Conservation (phyloP, 352 stramenopile genomes). For the Pythium monospermum region DNA sequence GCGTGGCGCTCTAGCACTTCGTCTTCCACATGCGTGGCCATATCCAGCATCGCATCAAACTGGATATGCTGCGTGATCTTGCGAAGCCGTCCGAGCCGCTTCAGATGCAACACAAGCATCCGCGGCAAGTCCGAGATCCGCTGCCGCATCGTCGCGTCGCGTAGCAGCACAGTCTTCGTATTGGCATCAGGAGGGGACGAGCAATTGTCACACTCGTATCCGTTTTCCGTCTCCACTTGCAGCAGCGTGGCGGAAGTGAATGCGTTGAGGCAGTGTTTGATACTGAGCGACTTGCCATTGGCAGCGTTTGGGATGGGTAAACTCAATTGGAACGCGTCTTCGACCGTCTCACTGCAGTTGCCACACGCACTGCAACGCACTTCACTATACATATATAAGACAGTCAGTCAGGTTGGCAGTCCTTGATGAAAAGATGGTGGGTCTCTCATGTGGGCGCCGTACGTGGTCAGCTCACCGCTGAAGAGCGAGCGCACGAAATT, state of each 20-base stretch:
- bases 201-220: constrained; percentile 67
- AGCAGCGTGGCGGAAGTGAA: constrained; percentile 50
- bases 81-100: constrained; percentile 39
- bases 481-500: constrained; percentile 65
- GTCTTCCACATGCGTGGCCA: constrained; percentile 35
- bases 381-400: constrained; percentile 15
- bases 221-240: constrained; percentile 45
- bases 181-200: constrained; percentile 3
- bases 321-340: constrained; percentile 63
- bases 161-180: constrained; percentile 28
- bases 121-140: constrained; percentile 43
- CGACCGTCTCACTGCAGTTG: constrained; percentile 43
- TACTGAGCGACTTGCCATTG: constrained; percentile 10
- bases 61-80: constrained; percentile 70
- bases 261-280: constrained; percentile 40
- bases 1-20: constrained; percentile 7
- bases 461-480: constrained; percentile 47
- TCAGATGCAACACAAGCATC: constrained; percentile 68
- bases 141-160: constrained; percentile 52
- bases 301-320: constrained; percentile 33
- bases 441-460: too few relatives aligned
- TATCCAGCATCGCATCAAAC: constrained; percentile 52
- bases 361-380: constrained; percentile 44
- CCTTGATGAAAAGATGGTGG: too few relatives aligned
- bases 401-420: neutral